Evolutionary conservation across 441 rosid genomes (phyloP), one percentile per base, ranked within the genome.

Genomic region (Melastoma candidum): DNA sequence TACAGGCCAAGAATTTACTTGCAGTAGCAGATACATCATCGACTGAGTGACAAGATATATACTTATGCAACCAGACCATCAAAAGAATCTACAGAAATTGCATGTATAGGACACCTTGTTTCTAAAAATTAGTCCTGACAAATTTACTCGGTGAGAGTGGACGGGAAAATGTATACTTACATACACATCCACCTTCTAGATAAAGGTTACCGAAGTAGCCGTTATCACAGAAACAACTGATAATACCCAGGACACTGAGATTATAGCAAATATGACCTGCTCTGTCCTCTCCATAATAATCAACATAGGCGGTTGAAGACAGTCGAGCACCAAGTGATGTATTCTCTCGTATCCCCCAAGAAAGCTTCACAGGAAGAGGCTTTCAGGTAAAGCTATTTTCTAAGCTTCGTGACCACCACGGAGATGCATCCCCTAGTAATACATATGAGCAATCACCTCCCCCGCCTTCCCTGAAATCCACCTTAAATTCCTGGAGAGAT

Each of bases 201-300:
- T 26, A 59, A 1, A 54, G 63, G 29, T 26, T 50, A 8, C 63
- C 49, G 1, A 3, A 2, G 13, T 43, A 59, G 25, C 63, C 63
- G 0, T 3, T 6, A 11, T 1, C 0, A 55, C 56, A 50, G 32
- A n/a, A 7, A n/a, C 48, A 50, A 13, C 47, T 46, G 10, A 17
- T 12, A 7, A 26, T 13, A 14, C 26, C 4, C 4, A 2, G 12
- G 60, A 12, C 12, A 25, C 27, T 46, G 22, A 8, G 2, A 5
- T 29, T 2, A 3, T 29, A 3, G 36, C 36, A 17, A 43, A 57
- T 5, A 4, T 32, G n/a, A 11, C 3, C 25, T 12, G 2, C 3
- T 3, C 8, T 4, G 7, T 3, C 17, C 13, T 36, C 47, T 24
- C 24, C 22, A 17, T 17, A 17, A 17, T 17, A 17, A 17, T 17